Evolutionary conservation across 805 yeast genomes (phyloP), one percentile per base, ranked within the genome.

Genomic region (Ogataea degrootiae): DNA sequence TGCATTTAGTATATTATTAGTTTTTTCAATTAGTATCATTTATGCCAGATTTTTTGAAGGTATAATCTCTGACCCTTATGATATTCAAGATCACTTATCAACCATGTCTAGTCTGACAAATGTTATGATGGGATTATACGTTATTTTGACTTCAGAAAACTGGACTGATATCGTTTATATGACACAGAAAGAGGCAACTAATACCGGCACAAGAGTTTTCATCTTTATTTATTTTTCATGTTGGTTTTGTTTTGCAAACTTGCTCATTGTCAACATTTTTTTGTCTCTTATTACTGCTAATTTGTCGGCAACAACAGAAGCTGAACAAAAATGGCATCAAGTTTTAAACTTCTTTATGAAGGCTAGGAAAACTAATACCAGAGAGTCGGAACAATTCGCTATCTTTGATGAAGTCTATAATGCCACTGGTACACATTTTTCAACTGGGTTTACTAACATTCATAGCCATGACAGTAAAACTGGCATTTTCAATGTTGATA

Each of bases 271-370:
- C 66, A 88, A 86, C 58, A 77, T 88, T 73, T 89, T 89, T 79
- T 83, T 89, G 73, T 96, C 94, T 45, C 82, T 89, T 23, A 87
- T 89, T 60, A 85, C 91, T 2, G 81, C 79, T 50, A 81, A 89
- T 49, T 76, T 90, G 59, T 83, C 56, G 9, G 41, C 50, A 23
- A 54, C 51, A 14, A 47, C 54, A 16, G 57, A 50, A 16, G 31
- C 39, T 4, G 51, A 48, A 22, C 41, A 54, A 21, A 50, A 52
- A 38, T 45, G 46, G 26, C 49, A 54, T 15, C 49, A 45, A 22
- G 60, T 58, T 17, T 41, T 57, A 14, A 45, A 49, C 39, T 40
- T 53, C 26, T 47, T 47, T 38, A 35, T 53, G 19, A 47, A 37
- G 39, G 42, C 42, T 5, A 39, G 46, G 34, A 36, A 37, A 7